Base-by-base conservation (phyloP, 176 grass and related monocot genomes). In the Thalia dealbata region DNA sequence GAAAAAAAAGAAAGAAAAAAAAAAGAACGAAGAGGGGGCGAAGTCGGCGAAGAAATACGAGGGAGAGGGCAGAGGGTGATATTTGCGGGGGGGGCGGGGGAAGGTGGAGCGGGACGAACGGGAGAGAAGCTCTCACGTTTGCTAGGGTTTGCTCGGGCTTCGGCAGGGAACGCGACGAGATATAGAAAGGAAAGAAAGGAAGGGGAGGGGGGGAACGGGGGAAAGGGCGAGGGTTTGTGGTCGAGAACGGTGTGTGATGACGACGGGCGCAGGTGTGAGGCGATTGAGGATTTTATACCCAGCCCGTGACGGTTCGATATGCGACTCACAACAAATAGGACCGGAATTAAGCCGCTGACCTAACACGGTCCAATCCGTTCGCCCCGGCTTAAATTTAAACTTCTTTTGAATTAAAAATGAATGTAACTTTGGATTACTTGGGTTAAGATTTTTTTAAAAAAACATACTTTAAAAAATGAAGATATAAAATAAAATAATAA, bases 151-250 rank as follows among this genome's bases (percentile, higher is more conserved):
- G 62, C 16, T 65, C 62, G 13, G 27, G 28, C 62, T 65, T 26
- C 28, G 26, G 62, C 2, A 4, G 16, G 21, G 0, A 14, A 3
- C n/a, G 35, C 65, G 30, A 68, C n/a, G 38, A 10, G 30, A 44
- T 4, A 38, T 4, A 38, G 3, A 38, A 38, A 38, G 4, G 4
- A 38, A 38, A 38, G 32, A 9, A 22, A 44, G 7, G 30, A 2
- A 21, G 7, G 38, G 65, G 23, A 30, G 30, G 9, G 19, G 0
- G 38, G 44, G 30, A n/a, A n/a, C n/a, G 18, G 22, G 10, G 65
- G 35, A 19, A n/a, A 68, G 19, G 65, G 65, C 18, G 32, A 45
- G 65, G 65, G 65, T 68, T 68, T 68, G 65, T 14, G 30, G 38
- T 22, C 22, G 11, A 9, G n/a, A 21, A 68, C 22, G 62, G 13